A percentile compares a stretch with the other conserved stretches of the same genome.
Evolutionary conservation across 1,284 basidiomycete genomes (phyloP).

Genomic region (Cerrena zonata): DNA sequence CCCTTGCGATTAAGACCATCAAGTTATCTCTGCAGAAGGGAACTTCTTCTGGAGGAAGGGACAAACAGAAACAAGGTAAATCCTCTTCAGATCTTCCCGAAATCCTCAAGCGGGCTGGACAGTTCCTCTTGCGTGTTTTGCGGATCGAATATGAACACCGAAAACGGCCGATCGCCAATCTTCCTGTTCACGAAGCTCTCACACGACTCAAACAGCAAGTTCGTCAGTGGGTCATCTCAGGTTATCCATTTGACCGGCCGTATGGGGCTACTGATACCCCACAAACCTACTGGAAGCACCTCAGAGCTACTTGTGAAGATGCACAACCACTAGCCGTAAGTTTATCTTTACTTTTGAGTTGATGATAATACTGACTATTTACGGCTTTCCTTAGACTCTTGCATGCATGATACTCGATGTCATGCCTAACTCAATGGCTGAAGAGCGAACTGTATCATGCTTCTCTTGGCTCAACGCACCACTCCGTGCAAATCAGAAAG

Average conservation of each 20-base stretch:
- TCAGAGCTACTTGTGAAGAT: not conserved
- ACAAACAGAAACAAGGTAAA: not conserved
- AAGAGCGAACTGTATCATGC: conserved; percentile 34
- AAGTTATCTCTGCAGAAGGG: not conserved
- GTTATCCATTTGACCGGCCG: conserved; percentile 1
- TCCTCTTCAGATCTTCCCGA: not conserved
- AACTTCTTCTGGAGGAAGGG: not conserved
- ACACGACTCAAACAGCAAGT: conserved; percentile 4
- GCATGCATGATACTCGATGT: conserved; percentile 29
- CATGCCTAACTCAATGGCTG: conserved; percentile 34
- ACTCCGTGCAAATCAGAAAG: conserved; percentile 21
- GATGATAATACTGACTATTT: not conserved
- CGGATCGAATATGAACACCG: conserved; percentile 5
- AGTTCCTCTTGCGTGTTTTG: not conserved
- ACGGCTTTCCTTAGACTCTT: conserved; percentile 11
- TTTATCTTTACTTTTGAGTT: not conserved
- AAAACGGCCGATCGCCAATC: not conserved
- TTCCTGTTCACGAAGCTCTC: conserved; percentile 1
- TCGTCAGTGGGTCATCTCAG: not conserved
- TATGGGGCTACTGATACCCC: not conserved
- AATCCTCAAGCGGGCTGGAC: not conserved
- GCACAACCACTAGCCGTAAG: conserved; percentile 7
- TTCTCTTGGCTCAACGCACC: conserved; percentile 33
- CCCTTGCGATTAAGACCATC: not conserved
- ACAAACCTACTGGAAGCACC: conserved; percentile 3